Percentiles rank a stretch among this genome's conserved stretches.
Conservation (phyloP, 345 rosid genomes). For the Laguncularia racemosa region DNA sequence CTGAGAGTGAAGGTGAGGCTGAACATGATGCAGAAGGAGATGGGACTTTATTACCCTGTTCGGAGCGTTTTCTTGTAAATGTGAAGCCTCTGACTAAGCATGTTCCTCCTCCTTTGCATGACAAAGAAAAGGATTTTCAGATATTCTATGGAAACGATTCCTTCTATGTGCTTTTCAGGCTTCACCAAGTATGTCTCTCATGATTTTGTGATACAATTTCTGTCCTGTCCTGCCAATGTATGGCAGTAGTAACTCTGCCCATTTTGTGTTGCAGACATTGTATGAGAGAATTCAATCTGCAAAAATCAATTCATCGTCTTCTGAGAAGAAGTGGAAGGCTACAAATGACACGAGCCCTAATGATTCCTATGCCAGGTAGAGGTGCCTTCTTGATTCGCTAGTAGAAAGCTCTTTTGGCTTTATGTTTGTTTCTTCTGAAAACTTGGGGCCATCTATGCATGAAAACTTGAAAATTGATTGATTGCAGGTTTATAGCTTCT, state of each 20-base stretch:
- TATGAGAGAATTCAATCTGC: slow-evolving; percentile 91
- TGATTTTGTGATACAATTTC: background rate
- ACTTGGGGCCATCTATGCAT: background rate
- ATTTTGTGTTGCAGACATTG: slow-evolving; percentile 43
- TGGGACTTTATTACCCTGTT: slow-evolving; percentile 48
- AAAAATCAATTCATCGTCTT: slow-evolving; percentile 77
- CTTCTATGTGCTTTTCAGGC: slow-evolving; percentile 85
- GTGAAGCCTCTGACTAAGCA: slow-evolving; percentile 88
- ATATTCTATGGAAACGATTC: slow-evolving; percentile 96
- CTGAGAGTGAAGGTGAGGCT: slow-evolving; percentile 94
- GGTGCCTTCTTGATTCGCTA: background rate
- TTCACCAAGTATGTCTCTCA: slow-evolving; percentile 70
- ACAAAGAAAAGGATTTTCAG: slow-evolving; percentile 41
- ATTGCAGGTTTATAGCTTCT: slow-evolving; percentile 76
- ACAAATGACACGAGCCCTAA: slow-evolving; percentile 55
- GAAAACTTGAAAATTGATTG: background rate
- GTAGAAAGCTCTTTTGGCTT: background rate
- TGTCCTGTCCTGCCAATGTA: slow-evolving; percentile 8
- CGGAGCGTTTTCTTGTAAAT: slow-evolving; percentile 55
- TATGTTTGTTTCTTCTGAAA: slow-evolving; percentile 3
- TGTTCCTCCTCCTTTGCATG: slow-evolving; percentile 40
- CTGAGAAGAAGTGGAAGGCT: slow-evolving; percentile 86
- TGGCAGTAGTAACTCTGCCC: slow-evolving; percentile 1
- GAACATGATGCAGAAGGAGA: slow-evolving; percentile 79
- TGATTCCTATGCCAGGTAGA: slow-evolving; percentile 82